Evolutionary conservation across 495 filamentous ascomycete genomes (phyloP).

Genomic region (Recurvomyces mirabilis): DNA sequence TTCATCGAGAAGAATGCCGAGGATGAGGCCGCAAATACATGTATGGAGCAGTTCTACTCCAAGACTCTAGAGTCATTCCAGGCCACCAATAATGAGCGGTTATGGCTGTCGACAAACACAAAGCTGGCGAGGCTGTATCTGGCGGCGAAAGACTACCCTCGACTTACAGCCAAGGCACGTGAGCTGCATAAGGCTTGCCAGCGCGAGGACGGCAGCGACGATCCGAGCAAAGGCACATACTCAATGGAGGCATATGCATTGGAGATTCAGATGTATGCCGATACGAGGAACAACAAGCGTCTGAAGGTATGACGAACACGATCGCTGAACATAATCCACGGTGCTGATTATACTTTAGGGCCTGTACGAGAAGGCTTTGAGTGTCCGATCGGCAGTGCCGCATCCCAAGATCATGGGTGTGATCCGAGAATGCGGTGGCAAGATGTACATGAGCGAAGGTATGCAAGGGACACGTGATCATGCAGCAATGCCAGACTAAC

Average conservation of each 20-base stretch:
- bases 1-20: conserved; percentile 91
- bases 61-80: conserved; percentile 88
- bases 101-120: conserved; percentile 98
- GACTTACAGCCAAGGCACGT: conserved; percentile 70
- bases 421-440: conserved; percentile 95
- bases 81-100: conserved; percentile 90
- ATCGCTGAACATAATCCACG: neutral
- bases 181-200: conserved; percentile 87
- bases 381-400: conserved; percentile 86
- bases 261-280: conserved; percentile 97
- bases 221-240: conserved; percentile 93
- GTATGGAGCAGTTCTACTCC: conserved; percentile 94
- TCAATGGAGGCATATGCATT: conserved; percentile 90
- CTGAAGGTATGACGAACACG: conserved; percentile 49
- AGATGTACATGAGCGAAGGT: conserved; percentile 98
- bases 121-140: conserved; percentile 87
- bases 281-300: conserved; percentile 93
- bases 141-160: conserved; percentile 76
- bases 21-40: conserved; percentile 62
- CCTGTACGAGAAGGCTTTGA: conserved; percentile 79
- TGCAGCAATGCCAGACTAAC: too few relatives aligned
- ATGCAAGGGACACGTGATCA: conserved; percentile 16
- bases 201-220: conserved; percentile 77
- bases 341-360: too few relatives aligned
- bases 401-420: conserved; percentile 99